These are phyloP conservation scores for Parascedosporium putredinis DNA, from an alignment of 2,329 filamentous ascomycete genomes.

Conservation along the genomic window DNA sequence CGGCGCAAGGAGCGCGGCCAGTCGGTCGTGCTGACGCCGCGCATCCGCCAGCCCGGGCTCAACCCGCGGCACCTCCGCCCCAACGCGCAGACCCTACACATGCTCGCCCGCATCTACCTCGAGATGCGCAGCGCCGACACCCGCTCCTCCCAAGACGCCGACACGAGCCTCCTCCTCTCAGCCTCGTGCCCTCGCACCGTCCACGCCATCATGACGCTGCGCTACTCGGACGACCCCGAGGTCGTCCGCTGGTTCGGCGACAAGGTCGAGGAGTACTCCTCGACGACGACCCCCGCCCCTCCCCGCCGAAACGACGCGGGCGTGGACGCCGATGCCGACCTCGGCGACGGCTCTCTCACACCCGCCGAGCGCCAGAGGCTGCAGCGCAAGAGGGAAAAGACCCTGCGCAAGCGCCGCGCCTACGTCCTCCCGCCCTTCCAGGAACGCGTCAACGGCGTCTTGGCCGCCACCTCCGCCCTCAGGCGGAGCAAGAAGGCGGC, in stretches of 20 bases:
- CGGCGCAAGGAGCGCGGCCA: background rate
- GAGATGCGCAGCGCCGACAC: background rate
- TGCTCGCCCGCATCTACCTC: background rate
- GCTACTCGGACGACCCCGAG: background rate
- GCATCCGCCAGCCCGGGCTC: background rate
- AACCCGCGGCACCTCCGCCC: slow-evolving; percentile 7
- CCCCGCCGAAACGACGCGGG: no score
- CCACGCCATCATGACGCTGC: background rate
- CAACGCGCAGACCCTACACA: slow-evolving; percentile 4
- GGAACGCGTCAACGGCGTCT: background rate
- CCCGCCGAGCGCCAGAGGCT: background rate
- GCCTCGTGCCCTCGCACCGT: background rate
- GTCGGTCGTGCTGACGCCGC: background rate
- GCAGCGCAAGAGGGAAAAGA: background rate
- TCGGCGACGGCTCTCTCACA: background rate
- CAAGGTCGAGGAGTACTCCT: background rate
- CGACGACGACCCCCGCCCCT: no score
- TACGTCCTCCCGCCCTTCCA: no score
- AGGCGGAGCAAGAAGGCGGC: no score
- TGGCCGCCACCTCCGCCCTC: no score
- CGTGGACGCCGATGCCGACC: background rate
- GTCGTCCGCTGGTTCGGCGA: background rate
- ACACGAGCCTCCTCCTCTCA: background rate
- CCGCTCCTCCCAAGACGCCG: background rate
- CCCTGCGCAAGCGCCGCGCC: background rate